Evolutionary conservation across 1,139 yeast species (phyloP), one percentile per base, ranked within the genome.

Genomic region (Hansenula lynferdii): DNA sequence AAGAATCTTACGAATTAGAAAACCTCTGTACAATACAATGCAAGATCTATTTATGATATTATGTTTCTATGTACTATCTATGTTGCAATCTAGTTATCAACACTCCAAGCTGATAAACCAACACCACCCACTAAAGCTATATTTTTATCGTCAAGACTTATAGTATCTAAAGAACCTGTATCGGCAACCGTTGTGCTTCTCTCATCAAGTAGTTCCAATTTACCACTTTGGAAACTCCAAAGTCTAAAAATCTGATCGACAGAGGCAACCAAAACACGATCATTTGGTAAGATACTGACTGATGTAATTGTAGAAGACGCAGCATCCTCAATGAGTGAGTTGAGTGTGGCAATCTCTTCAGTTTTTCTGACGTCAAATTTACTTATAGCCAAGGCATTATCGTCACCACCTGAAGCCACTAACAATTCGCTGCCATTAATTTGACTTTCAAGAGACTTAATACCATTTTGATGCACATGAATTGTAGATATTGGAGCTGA

Each of bases 271-370:
- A 69, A 46, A 25, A 51, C 47, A 8, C 48, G 45, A 1, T 49
- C 51, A 5, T 45, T 43, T 6, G 53, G 35, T 1, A 68, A 48
- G 3, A 56, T 36, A 0, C 70, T 61, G 2, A 86, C 64, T 0
- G 87, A 77, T 0, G 97, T 87, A 29, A 90, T 80, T 0, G 97
- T 85, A 1, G 96, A 83, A 0, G 96, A 77, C 4, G 96, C 96
- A 0, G 95, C 96, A 26, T 64, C 60, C 12, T 65, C 66, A 3
- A 63, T 57, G 42, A 71, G 69, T 1, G 69, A 54, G 1, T 56
- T 43, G 0, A 64, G 51, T 3, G 50, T 48, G 18, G 66, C 53
- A 0, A 33, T 36, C 3, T 61, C 50, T 8, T 28, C 23, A 0
- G 42, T 49, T 3, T 49, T 47, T 2, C 45, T 46, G n/a, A 62